phyloP scores from a whole-genome alignment of 257 asterid genomes.

The Dorcoceras hygrometricum region DNA sequence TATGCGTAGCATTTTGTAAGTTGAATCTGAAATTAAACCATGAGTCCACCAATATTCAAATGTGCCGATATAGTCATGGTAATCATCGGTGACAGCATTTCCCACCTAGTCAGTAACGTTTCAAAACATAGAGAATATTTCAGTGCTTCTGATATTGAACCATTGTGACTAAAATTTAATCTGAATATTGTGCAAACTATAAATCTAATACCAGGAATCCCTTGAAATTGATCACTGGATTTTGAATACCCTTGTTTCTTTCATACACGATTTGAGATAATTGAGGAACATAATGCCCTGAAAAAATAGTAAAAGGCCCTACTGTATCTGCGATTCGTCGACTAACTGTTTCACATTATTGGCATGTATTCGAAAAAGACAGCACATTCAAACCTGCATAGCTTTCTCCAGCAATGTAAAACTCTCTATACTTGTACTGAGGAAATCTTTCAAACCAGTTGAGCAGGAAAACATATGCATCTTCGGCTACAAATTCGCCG shows the following conservation, averaged over 20 bases:
- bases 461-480: slow-evolving; percentile 67
- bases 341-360: background rate
- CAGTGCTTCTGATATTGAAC: slow-evolving; percentile 11
- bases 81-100: slow-evolving; percentile 94
- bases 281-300: slow-evolving; percentile 98
- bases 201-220: slow-evolving; percentile 71
- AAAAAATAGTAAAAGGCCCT: slow-evolving; percentile 16
- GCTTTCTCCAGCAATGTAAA: slow-evolving; percentile 95
- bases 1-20: slow-evolving; percentile 55
- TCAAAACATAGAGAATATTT: slow-evolving; percentile 15
- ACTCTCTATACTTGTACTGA: slow-evolving; percentile 83
- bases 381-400: slow-evolving; percentile 61
- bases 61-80: slow-evolving; percentile 78
- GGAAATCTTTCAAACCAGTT: slow-evolving; percentile 98
- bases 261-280: slow-evolving; percentile 63
- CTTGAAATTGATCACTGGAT: slow-evolving; percentile 78
- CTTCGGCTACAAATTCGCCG: slow-evolving; percentile 70
- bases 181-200: background rate
- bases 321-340: background rate
- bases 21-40: slow-evolving; percentile 90
- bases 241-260: slow-evolving; percentile 67
- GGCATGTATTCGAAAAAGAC: background rate
- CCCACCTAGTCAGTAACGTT: slow-evolving; percentile 65
- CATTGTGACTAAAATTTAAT: background rate
- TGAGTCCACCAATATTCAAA: slow-evolving; percentile 99